phyloP scores from a whole-genome alignment of 1,284 basidiomycete genomes.

The Heliocybe sulcata region DNA sequence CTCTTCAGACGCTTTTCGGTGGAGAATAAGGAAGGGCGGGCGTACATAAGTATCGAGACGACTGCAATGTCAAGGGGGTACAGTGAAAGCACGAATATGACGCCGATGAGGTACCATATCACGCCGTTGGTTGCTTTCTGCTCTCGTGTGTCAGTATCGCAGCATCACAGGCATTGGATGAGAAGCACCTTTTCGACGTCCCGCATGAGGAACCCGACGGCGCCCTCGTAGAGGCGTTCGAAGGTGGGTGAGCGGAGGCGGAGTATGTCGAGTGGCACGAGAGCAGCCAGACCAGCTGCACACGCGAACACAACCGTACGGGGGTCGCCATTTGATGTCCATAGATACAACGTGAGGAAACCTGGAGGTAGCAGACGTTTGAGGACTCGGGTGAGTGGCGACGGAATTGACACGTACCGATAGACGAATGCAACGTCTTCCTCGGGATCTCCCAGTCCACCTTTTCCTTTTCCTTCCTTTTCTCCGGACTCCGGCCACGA shows the following conservation, averaged over 20 bases:
- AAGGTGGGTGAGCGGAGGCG: conserved; percentile 69
- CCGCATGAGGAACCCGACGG: conserved; percentile 88
- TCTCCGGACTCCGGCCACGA: not conserved
- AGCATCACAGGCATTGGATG: too few relatives aligned
- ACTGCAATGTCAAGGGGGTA: conserved; percentile 87
- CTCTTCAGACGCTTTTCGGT: not conserved
- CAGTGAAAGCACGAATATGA: conserved; percentile 72
- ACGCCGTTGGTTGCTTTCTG: conserved; percentile 80
- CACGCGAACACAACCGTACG: conserved; percentile 59
- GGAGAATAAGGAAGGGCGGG: conserved; percentile 11
- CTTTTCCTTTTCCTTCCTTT: conserved; percentile 11
- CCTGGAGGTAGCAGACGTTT: conserved; percentile 36
- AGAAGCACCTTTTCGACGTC: conserved; percentile 90
- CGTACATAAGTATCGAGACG: conserved; percentile 83
- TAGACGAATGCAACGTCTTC: conserved; percentile 86
- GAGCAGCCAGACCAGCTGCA: conserved; percentile 59
- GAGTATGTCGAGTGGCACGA: conserved; percentile 74
- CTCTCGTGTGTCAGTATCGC: too few relatives aligned
- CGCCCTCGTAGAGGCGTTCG: conserved; percentile 70
- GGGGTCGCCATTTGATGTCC: conserved; percentile 47
- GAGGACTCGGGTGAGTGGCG: conserved; percentile 5
- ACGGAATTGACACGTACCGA: conserved; percentile 48
- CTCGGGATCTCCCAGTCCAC: conserved; percentile 85
- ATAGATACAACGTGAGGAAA: conserved; percentile 80
- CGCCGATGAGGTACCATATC: conserved; percentile 93